These are phyloP conservation scores for Globisporangium nodosum DNA, from an alignment of 352 stramenopile genomes.

Conservation along the genomic window DNA sequence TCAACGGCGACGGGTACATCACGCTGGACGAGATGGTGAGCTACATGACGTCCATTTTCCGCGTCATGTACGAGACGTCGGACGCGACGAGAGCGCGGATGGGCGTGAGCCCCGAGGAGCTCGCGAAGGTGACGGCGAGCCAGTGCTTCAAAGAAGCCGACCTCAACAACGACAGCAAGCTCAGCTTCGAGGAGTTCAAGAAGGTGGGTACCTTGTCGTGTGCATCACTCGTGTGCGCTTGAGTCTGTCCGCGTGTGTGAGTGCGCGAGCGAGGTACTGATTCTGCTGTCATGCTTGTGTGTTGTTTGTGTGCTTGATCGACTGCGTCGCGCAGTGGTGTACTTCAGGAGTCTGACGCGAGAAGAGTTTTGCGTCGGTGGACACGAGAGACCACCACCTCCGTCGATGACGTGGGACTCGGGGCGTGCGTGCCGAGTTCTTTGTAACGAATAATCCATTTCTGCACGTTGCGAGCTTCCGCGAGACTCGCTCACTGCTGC, in stretches of 20 bases:
- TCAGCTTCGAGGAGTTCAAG: constrained; percentile 89
- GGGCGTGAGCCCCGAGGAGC: constrained; percentile 64
- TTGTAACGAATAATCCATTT: constrained; percentile 20
- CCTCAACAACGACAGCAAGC: constrained; percentile 76
- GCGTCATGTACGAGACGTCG: constrained; percentile 87
- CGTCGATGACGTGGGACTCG: constrained; percentile 4
- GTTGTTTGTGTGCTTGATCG: neutral
- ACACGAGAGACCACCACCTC: neutral
- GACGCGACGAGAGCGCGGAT: constrained; percentile 72
- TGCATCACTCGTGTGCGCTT: neutral
- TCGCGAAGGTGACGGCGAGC: constrained; percentile 69
- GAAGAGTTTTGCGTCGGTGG: neutral
- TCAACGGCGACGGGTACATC: constrained; percentile 83
- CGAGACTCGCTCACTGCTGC: neutral
- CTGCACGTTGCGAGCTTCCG: constrained; percentile 6
- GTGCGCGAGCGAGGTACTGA: neutral
- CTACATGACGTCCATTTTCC: constrained; percentile 88
- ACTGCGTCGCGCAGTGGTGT: constrained; percentile 12
- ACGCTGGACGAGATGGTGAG: constrained; percentile 83
- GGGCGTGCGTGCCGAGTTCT: constrained; percentile 1
- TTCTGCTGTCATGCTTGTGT: neutral
- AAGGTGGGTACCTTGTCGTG: constrained; percentile 35
- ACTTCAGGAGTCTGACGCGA: constrained; percentile 12
- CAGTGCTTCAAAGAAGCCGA: constrained; percentile 86
- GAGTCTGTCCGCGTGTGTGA: neutral